Base-by-base conservation (phyloP, 176 grass and related monocot genomes). In the Echinochloa phyllopogon region DNA sequence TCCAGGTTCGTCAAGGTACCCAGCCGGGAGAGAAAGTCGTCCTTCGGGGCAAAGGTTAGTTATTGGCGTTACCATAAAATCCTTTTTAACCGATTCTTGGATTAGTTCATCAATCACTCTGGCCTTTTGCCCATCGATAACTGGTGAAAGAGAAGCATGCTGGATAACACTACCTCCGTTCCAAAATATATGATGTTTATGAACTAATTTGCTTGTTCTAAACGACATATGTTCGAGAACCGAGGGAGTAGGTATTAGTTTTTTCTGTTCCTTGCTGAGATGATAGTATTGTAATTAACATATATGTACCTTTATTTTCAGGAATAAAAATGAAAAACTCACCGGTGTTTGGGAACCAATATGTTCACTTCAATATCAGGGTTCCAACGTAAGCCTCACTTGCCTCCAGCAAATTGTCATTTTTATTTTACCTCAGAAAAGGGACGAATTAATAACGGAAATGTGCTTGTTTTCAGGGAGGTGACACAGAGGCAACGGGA, bases 21-120 rank as follows among this genome's bases (percentile, higher is more conserved):
- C 94, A 97, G 83, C 94, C 92, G 45, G 92, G 92, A 87, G 92
- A 97, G 58, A 94, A 97, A 86, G 92, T 97, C 38, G 92, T 91
- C 63, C 83, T 97, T 6, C 87, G 87, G 74, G 92, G 90, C 61
- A 97, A 97, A 97, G 94, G 94, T 97, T 78, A 24, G 77, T 82
- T 29, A 71, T 40, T 75, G 45, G 51, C 43, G 40, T 51, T 61
- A 84, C 55, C 42, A 64, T 55, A 56, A 33, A 63, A 37, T 21
- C 51, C 37, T 61, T 48, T 80, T 68, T 39, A 56, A 51, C 74
- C 5, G 6, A 5, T 57, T 42, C 2, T 65, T 21, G 12, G 23
- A 73, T 65, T 18, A 74, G 65, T 67, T 80, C 18, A 49, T 25
- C 20, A 29, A 37, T 89, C 29, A n/a, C 56, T 74, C 33, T 76